A percentile compares a stretch with the other conserved stretches of the same genome.
phyloP scores from a whole-genome alignment of 306 rosid genomes.

The Acmispon strigosus region DNA sequence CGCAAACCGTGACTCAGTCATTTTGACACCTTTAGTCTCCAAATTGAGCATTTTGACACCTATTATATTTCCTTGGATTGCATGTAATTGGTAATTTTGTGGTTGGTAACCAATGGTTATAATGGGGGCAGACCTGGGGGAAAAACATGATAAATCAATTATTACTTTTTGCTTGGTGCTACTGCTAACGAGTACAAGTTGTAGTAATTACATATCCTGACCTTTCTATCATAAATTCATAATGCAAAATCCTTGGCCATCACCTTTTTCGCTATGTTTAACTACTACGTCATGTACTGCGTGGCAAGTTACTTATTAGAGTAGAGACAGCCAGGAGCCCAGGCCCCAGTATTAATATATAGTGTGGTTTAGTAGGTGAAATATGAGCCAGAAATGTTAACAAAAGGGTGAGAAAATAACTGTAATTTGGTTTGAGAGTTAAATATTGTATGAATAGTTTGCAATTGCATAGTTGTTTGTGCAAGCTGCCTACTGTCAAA shows the following conservation, averaged over 20 bases:
- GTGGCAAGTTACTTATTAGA: neutral
- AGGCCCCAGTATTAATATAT: neutral
- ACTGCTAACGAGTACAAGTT: neutral
- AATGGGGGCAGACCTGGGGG: neutral
- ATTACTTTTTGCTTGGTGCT: too few species aligned
- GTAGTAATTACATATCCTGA: neutral
- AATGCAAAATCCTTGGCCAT: conserved; percentile 7
- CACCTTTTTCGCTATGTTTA: conserved; percentile 4
- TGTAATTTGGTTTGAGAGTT: neutral
- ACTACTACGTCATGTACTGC: neutral
- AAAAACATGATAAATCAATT: neutral
- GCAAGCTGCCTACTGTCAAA: neutral
- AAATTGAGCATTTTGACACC: neutral
- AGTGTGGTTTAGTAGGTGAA: conserved; percentile 1
- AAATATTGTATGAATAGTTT: neutral
- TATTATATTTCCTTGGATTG: neutral
- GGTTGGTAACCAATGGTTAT: neutral
- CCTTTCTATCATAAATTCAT: neutral
- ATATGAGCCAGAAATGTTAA: neutral
- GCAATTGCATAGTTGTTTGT: neutral
- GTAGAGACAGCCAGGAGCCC: neutral
- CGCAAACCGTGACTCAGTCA: neutral
- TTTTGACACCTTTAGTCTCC: neutral
- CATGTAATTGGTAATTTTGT: neutral
- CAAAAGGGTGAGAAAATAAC: neutral